Evolutionary conservation across 495 filamentous ascomycete genomes (phyloP).

Genomic region (Amphirosellinia nigrospora): DNA sequence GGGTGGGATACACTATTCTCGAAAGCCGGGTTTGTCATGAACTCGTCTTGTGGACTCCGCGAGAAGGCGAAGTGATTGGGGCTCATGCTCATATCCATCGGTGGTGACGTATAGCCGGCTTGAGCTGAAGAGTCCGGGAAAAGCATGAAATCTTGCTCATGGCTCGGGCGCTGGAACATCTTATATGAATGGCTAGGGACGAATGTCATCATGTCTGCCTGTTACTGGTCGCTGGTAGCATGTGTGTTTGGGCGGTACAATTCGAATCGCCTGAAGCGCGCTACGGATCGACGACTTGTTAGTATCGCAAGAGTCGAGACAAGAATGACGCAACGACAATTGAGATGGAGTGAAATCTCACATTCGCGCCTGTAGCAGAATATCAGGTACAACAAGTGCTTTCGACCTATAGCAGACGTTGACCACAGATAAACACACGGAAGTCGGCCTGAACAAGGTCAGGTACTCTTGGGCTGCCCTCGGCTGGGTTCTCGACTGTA

Average conservation of each 20-base stretch:
- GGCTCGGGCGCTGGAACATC: conserved; percentile 42
- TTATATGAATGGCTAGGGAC: conserved; percentile 39
- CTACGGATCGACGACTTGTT: conserved; percentile 29
- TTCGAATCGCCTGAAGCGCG: conserved; percentile 29
- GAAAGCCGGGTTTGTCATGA: conserved; percentile 46
- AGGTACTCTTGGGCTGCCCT: not conserved
- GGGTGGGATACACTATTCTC: conserved; percentile 41
- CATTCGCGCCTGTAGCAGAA: conserved; percentile 32
- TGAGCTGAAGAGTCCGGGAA: conserved; percentile 51
- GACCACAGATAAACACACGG: not conserved
- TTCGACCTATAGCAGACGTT: not conserved
- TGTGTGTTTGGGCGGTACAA: conserved; percentile 19
- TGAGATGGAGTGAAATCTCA: conserved; percentile 32
- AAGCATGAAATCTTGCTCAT: conserved; percentile 48
- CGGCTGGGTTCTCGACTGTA: not conserved
- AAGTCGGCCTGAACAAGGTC: not conserved
- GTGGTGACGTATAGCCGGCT: conserved; percentile 40
- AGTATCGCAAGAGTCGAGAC: conserved; percentile 31
- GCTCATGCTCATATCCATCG: conserved; percentile 51
- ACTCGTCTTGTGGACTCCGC: conserved; percentile 47
- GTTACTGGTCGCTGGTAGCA: conserved; percentile 22
- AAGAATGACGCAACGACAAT: conserved; percentile 5
- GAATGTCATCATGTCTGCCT: conserved; percentile 36
- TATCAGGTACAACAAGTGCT: not conserved
- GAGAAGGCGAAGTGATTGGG: conserved; percentile 47